These are phyloP conservation scores for Rhodamnia argentea DNA, from an alignment of 345 rosid genomes.

Conservation along the genomic window DNA sequence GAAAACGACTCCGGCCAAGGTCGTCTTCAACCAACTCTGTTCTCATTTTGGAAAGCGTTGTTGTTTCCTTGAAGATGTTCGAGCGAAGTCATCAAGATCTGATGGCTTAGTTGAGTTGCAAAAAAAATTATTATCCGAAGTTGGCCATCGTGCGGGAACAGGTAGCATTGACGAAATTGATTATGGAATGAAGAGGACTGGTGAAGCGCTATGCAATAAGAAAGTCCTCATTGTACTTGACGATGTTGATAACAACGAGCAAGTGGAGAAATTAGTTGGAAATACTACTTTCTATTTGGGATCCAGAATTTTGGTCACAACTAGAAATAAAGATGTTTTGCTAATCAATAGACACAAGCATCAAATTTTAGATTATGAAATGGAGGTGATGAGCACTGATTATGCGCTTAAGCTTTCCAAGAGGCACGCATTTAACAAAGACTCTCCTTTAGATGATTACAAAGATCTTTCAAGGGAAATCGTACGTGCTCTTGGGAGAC, in stretches of 20 bases:
- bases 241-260: not conserved
- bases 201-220: not conserved
- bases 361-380: not conserved
- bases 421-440: not conserved
- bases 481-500: not conserved
- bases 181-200: not conserved
- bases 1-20: not conserved
- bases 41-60: not conserved
- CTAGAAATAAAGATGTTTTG: not conserved
- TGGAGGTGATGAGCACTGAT: not conserved
- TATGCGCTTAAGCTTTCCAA: not conserved
- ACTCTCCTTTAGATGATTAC: not conserved
- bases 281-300: not conserved
- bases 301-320: not conserved
- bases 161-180: not conserved
- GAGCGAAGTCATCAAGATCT: not conserved
- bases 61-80: not conserved
- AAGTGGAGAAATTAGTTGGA: not conserved
- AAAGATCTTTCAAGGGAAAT: not conserved
- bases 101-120: not conserved
- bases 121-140: not conserved
- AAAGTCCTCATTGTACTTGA: not conserved
- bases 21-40: not conserved
- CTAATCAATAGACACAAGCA: too few species aligned
- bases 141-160: accelerated